These are phyloP conservation scores for Peronospora destructor DNA, from an alignment of 352 stramenopile genomes.

Conservation along the genomic window DNA sequence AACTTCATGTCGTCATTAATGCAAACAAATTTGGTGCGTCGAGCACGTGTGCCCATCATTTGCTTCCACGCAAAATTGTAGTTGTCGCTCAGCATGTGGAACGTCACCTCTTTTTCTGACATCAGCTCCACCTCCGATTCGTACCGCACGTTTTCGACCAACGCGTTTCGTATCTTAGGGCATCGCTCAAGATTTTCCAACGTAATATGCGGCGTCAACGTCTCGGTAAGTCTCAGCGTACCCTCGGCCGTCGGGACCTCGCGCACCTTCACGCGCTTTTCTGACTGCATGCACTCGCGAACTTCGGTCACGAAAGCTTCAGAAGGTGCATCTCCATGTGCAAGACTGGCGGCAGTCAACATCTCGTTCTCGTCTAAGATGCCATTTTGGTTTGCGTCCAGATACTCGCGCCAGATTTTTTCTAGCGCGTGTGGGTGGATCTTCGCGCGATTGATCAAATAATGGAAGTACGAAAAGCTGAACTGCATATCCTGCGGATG, in stretches of 20 bases:
- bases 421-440: constrained; percentile 61
- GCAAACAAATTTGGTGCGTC: constrained; percentile 93
- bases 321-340: constrained; percentile 57
- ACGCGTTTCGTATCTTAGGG: constrained; percentile 33
- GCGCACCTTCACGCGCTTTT: constrained; percentile 67
- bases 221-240: constrained; percentile 62
- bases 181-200: constrained; percentile 54
- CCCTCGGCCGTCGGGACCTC: constrained; percentile 52
- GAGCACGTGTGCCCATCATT: constrained; percentile 87
- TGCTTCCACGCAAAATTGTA: constrained; percentile 85
- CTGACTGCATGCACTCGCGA: constrained; percentile 56
- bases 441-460: constrained; percentile 85
- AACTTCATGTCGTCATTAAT: constrained; percentile 95
- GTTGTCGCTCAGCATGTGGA: constrained; percentile 93
- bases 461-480: constrained; percentile 93
- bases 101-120: constrained; percentile 86
- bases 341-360: constrained; percentile 81
- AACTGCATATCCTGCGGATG: constrained; percentile 92
- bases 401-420: constrained; percentile 79
- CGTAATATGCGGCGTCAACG: constrained; percentile 64
- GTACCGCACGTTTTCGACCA: constrained; percentile 64
- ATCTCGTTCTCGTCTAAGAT: constrained; percentile 89
- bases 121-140: constrained; percentile 59
- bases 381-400: constrained; percentile 89
- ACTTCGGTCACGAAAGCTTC: constrained; percentile 64